A percentile compares a stretch with the other conserved stretches of the same genome.
phyloP scores from a whole-genome alignment of 2,329 filamentous ascomycete species.

The Fusarium liriodendri region DNA sequence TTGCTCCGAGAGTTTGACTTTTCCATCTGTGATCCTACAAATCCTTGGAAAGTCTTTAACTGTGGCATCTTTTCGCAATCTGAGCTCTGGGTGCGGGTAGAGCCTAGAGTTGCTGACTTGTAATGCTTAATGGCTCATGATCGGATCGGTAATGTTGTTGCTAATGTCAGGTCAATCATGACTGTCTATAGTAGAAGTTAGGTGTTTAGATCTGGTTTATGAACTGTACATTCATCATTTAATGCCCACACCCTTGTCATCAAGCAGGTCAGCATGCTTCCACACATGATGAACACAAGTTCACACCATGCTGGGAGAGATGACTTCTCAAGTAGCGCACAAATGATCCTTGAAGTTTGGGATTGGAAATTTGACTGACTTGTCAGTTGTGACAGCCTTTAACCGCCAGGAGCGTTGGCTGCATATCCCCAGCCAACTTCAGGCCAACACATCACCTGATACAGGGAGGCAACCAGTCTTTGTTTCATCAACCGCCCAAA shows the following conservation, averaged over 20 bases:
- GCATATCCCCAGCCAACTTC: background rate
- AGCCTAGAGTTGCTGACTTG: background rate
- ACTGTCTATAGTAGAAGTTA: too few species aligned
- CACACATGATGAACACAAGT: background rate
- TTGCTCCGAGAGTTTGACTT: constrained; percentile 48
- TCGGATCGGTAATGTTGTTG: background rate
- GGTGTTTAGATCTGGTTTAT: background rate
- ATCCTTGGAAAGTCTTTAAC: constrained; percentile 47
- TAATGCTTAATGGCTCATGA: background rate
- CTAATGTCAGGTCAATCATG: background rate
- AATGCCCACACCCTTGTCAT: background rate
- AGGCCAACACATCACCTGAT: background rate
- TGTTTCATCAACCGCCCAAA: background rate
- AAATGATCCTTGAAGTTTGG: background rate
- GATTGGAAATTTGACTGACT: background rate
- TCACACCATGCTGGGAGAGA: background rate
- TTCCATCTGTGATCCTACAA: constrained; percentile 45
- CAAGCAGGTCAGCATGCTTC: background rate
- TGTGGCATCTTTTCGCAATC: constrained; percentile 48
- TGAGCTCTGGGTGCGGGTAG: constrained; percentile 42
- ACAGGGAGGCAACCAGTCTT: background rate
- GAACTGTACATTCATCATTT: background rate
- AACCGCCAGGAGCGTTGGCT: background rate
- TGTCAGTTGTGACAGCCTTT: background rate
- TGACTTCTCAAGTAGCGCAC: background rate